Evolutionary conservation across 164 flowering plant species (phyloP).

Genomic region (Piper betle): DNA sequence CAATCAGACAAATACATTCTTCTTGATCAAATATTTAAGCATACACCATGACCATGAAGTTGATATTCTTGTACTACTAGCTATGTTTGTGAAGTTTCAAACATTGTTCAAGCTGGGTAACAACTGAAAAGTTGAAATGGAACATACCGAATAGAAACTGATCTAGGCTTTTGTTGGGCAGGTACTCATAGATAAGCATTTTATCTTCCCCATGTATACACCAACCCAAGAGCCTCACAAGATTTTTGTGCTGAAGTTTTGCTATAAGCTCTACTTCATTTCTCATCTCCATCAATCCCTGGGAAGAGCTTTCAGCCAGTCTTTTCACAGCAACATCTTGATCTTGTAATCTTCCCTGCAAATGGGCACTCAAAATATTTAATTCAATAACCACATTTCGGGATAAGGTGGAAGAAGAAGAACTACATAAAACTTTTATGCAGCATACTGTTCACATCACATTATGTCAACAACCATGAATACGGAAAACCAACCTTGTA

Average conservation of each 20-base stretch:
- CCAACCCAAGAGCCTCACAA: conserved; percentile 2
- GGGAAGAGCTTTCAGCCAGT: neutral
- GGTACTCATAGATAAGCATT: conserved; percentile 4
- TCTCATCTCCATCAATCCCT: neutral
- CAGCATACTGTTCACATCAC: no score
- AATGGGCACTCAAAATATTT: neutral
- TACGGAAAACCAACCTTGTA: neutral
- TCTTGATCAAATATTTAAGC: no score
- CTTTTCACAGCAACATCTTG: neutral
- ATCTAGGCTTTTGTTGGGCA: conserved; percentile 4
- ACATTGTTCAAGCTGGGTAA: no score
- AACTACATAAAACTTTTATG: no score
- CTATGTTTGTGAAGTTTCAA: no score
- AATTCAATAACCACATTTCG: neutral
- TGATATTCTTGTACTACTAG: no score
- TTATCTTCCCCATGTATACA: conserved; percentile 2
- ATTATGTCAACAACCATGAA: neutral
- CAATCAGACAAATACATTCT: no score
- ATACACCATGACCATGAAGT: no score
- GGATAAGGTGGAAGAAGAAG: no score
- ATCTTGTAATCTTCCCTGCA: neutral
- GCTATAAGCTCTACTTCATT: neutral
- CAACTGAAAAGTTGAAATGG: neutral
- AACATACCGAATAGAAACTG: conserved; percentile 1
- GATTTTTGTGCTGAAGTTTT: conserved; percentile 6